Evolutionary conservation across 2,329 filamentous ascomycete species (phyloP).

Genomic region (Cercospora citrullina): DNA sequence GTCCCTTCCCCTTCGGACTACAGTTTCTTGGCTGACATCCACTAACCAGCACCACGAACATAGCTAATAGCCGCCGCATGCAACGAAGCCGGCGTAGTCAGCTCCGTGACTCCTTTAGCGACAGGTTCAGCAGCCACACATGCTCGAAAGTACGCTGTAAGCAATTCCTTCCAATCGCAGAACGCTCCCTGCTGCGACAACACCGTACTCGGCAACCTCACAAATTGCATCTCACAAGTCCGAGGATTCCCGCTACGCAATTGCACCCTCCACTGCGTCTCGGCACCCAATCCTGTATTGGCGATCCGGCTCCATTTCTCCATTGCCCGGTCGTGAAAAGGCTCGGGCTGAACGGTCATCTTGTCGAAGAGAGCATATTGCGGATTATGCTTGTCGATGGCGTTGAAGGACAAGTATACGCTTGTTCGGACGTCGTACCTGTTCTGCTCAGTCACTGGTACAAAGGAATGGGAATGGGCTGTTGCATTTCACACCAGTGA

Average conservation of each 20-base stretch:
- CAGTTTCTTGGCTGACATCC: constrained; percentile 10
- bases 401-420: constrained; percentile 25
- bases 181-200: constrained; percentile 23
- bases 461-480: too few species aligned
- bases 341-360: constrained; percentile 22
- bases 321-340: constrained; percentile 21
- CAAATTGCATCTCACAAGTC: constrained; percentile 12
- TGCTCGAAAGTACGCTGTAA: constrained; percentile 26
- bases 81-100: background rate
- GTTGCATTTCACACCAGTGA: constrained; percentile 26
- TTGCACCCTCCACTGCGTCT: constrained; percentile 28
- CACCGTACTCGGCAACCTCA: constrained; percentile 24
- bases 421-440: constrained; percentile 20
- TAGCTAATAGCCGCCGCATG: constrained; percentile 13
- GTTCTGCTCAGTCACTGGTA: background rate
- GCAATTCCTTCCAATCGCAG: constrained; percentile 32
- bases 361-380: constrained; percentile 30
- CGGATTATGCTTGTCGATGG: constrained; percentile 24
- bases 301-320: constrained; percentile 32
- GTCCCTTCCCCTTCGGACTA: constrained; percentile 6
- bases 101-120: background rate
- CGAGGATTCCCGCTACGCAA: constrained; percentile 15
- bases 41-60: constrained; percentile 12
- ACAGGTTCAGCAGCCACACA: background rate
- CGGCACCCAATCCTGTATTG: constrained; percentile 17